Evolutionary conservation across 192 early-diverging fungal species (phyloP), one percentile per base, ranked within the genome.

Genomic region (Chytriomyces sp.): DNA sequence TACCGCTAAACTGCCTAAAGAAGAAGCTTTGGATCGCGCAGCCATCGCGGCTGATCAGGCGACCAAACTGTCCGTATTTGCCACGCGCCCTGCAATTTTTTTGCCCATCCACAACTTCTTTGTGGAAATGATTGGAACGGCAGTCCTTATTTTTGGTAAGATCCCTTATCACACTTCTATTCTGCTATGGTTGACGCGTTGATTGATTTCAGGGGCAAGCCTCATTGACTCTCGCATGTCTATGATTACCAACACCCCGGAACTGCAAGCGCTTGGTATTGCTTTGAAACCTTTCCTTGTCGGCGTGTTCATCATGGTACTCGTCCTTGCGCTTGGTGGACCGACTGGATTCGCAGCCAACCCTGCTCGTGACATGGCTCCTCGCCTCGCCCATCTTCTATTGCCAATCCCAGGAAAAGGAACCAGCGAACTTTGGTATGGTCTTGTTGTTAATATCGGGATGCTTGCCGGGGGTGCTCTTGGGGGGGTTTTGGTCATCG

Each of bases 371-470:
- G 77, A 78, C 41, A 41, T 78, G 5, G 64, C 39, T 4, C 72
- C 72, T 36, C 61, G 77, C 1, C 37, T 78, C 14, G 72, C 72
- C 2, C 77, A 78, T 53, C 63, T 52, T n/a, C 4, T 78, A 6
- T 53, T 78, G 55, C 77, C 77, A 12, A 78, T 78, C 39, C 59
- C 59, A 37, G 77, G 77, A 44, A 78, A 78, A 62, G 77, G 77
- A n/a, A 4, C 30, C 4, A 59, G 54, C 49, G 77, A 78, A 33
- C 33, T 64, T 44, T 30, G n/a, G 36, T 78, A 73, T 40, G 64
- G 65, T 17, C 5, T 78, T 8, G 7, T 70, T 1, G 34, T 64
- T 32, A 59, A 39, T 25, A 22, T 67, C 25, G 77, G 26, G 12
- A 44, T 22, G 12, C 22, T 78, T 1, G 17, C 33, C 3, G 77